Evolutionary conservation across 2,329 filamentous ascomycete genomes (phyloP), one percentile per base, ranked within the genome.

Genomic region (Arthrobotrys entomopaga): DNA sequence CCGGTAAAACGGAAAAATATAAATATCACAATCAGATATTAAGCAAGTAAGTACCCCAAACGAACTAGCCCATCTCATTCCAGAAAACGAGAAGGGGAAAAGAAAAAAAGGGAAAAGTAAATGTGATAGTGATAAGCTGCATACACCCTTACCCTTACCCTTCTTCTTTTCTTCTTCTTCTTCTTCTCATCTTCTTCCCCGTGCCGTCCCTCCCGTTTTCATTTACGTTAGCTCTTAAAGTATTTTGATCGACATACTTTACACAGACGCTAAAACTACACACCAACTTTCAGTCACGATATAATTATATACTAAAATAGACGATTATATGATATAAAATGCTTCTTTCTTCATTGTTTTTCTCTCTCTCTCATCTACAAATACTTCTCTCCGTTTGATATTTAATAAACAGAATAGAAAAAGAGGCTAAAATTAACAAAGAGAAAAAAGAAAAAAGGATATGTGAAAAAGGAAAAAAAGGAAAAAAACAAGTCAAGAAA

Each of bases 351-450:
- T 56, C 20, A 4, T 40, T 8, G 20, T 56, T 24, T 56, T 38
- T 56, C 29, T 56, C n/a, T n/a, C n/a, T 46, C 42, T 46, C n/a
- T 46, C 15, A n/a, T 7, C 13, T 19, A 46, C 16, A n/a, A n/a
- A n/a, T 46, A n/a, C 16, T n/a, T 46, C 13, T 13, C 6, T 46
- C 13, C 29, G 29, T 34, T 34, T 34, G 29, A 10, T 34, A 34
- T 34, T 34, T 10, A 53, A n/a, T 26, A 29, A 29, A 26, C 6
- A 53, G 24, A 53, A 53, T 16, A 29, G 24, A 53, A 34, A 53
- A 53, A 5, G 20, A 53, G 24, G 24, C 24, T 13, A 1, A 42
- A 58, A 43, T 43, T 4, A 58, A 56, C 22, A 26, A 29, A 56
- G 42, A 29, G 29, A 34, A 10, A 29, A 22, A 24, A 24, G 48